Base-by-base conservation (phyloP, 2,329 filamentous ascomycete genomes). In the Arthrinium phaeospermum region DNA sequence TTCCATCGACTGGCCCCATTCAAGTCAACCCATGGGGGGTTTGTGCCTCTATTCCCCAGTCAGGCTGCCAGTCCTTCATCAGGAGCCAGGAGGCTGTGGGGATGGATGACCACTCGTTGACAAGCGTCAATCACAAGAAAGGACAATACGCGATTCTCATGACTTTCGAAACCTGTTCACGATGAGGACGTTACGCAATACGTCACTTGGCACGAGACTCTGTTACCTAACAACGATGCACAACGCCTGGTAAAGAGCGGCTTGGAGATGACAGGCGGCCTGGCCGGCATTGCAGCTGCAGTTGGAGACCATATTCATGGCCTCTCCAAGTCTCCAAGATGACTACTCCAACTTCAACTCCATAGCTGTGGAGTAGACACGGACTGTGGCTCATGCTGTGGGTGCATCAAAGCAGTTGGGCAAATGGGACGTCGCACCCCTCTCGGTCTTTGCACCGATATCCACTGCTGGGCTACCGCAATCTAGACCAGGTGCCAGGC, bases 191-290 rank as follows among this genome's bases (percentile, higher is more conserved):
- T 64, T 64, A 64, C 57, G 57, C 57, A 64, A 64, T 37, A 10
- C 34, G 34, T 22, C 34, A 64, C 57, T 64, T 64, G 57, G 57
- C 57, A 64, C 30, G 57, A n/a, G 57, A 64, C 34, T n/a, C 57
- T 37, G 34, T 64, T 64, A 64, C 57, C 30, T 64, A 64, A 64
- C 57, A 64, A 64, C 57, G 57, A 24, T 41, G 34, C 57, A 64
- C 34, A 12, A 24, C 19, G 19, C 22, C 22, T 64, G 34, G 57
- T 64, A 13, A 64, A 41, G 30, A n/a, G 22, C 34, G 30, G 34
- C 19, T 64, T 41, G 19, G 30, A 37, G 34, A 41, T 14, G 57
- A 64, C 12, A 41, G 34, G 34, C 19, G 30, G 57, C 30, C 57
- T 64, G 34, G 57, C 34, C 34, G 34, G 57, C 30, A 64, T 8